A percentile compares a stretch with the other conserved stretches of the same genome.
phyloP scores from a whole-genome alignment of 192 early-diverging fungal genomes.

The Fimicolochytrium jonesii region DNA sequence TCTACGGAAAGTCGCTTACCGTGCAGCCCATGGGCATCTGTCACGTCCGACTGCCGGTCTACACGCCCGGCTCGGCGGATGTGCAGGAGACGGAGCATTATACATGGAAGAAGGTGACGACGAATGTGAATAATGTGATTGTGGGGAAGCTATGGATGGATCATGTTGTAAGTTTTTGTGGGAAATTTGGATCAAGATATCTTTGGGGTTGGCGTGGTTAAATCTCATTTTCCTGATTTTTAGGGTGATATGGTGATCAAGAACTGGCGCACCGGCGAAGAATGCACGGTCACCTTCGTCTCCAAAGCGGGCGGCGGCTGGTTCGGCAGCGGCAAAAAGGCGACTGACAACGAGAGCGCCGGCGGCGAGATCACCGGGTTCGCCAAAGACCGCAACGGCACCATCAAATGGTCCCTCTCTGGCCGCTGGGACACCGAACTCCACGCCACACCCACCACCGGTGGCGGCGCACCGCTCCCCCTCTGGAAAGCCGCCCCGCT shows the following conservation, averaged over 20 bases:
- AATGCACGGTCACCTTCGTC: conserved; percentile 73
- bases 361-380: conserved; percentile 31
- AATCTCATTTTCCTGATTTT: too few relatives aligned
- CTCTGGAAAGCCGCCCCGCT: conserved; percentile 18
- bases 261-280: conserved; percentile 81
- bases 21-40: conserved; percentile 76
- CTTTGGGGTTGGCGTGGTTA: too few relatives aligned
- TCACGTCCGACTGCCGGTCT: conserved; percentile 73
- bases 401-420: conserved; percentile 18
- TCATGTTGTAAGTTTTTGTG: too few relatives aligned
- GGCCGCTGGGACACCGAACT: conserved; percentile 37
- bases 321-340: conserved; percentile 64
- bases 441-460: background rate
- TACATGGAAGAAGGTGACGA: conserved; percentile 77
- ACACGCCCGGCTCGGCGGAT: conserved; percentile 37
- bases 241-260: conserved; percentile 78
- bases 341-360: conserved; percentile 12
- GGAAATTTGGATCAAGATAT: too few relatives aligned
- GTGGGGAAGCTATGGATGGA: conserved; percentile 80
- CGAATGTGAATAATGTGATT: conserved; percentile 82
- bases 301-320: conserved; percentile 43
- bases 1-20: conserved; percentile 82
- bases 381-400: conserved; percentile 33
- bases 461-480: conserved; percentile 5
- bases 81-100: conserved; percentile 69